A percentile compares a stretch with the other conserved stretches of the same genome.
Conservation (phyloP, 208 protist species). For the Naegleria gruberi region DNA sequence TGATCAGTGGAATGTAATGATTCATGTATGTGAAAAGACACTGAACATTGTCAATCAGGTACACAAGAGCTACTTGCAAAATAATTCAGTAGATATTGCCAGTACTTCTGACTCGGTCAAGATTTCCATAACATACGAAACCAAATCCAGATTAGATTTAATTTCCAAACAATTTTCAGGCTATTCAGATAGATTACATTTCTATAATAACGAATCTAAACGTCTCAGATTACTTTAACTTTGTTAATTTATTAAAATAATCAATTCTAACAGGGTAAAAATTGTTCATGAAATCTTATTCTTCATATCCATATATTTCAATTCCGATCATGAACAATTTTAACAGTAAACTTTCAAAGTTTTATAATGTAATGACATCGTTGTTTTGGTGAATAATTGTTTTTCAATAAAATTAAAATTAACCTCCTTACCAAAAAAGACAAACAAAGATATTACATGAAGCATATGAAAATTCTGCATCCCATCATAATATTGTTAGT, state of each 20-base stretch:
- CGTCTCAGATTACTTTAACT: background rate
- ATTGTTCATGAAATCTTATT: too few relatives aligned
- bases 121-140: background rate
- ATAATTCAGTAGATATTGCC: background rate
- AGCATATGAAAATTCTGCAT: background rate
- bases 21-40: background rate
- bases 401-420: too few relatives aligned
- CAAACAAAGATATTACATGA: background rate
- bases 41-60: background rate
- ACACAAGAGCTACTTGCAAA: background rate
- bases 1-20: background rate
- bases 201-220: background rate
- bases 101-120: background rate
- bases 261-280: too few relatives aligned
- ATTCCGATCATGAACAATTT: too few relatives aligned
- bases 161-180: background rate
- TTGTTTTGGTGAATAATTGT: too few relatives aligned
- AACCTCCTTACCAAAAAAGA: background rate
- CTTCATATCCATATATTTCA: too few relatives aligned
- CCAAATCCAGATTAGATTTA: background rate
- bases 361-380: too few relatives aligned
- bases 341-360: too few relatives aligned
- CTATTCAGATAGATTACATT: background rate
- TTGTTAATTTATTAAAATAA: too few relatives aligned
- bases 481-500: background rate